Percentiles rank a stretch among this genome's conserved stretches.
Conservation (phyloP, 2,329 filamentous ascomycete species). For the Gnomoniopsis sp. region DNA sequence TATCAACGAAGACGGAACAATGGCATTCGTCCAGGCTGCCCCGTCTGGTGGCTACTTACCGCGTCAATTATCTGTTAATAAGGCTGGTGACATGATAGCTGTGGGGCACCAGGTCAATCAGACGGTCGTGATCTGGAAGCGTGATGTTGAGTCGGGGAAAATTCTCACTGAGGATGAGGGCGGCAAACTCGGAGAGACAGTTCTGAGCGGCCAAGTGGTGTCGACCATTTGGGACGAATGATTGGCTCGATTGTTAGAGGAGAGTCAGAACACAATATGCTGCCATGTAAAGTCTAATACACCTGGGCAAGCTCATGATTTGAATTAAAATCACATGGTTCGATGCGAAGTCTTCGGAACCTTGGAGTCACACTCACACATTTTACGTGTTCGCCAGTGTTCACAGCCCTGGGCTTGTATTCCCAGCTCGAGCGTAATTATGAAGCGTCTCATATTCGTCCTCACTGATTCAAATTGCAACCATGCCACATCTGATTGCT, state of each 20-base stretch:
- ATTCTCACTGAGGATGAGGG: constrained; percentile 34
- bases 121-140: constrained; percentile 57
- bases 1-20: constrained; percentile 49
- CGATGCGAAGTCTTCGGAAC: no score
- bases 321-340: no score
- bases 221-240: constrained; percentile 20
- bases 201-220: constrained; percentile 19
- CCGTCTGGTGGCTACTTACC: constrained; percentile 63
- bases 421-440: no score
- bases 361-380: no score
- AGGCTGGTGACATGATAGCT: constrained; percentile 59
- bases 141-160: constrained; percentile 57
- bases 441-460: no score
- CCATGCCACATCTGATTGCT: no score
- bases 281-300: no score
- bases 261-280: no score
- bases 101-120: constrained; percentile 63
- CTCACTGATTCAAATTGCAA: no score
- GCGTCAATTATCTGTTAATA: constrained; percentile 65
- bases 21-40: constrained; percentile 53
- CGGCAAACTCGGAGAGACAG: constrained; percentile 19
- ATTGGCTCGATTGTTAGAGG: background rate
- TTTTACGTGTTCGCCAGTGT: no score
- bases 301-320: no score
- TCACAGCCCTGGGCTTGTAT: no score